Base-by-base conservation (phyloP, 2,329 filamentous ascomycete genomes). In the Talaromyces sp. region DNA sequence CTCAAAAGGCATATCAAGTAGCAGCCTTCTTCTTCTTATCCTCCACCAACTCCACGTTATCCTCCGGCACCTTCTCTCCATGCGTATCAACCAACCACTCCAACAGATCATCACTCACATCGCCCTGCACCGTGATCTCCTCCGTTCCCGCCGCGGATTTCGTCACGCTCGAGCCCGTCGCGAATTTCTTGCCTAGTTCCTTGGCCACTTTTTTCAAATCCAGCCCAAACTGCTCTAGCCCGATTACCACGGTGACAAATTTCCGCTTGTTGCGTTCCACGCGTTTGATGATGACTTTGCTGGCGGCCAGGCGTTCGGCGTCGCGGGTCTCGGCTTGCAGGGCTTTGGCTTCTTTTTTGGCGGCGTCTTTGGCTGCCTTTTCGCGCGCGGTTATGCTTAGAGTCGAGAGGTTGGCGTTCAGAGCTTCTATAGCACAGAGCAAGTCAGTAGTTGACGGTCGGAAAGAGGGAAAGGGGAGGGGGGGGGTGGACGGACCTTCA, bases 231-330 rank as follows among this genome's bases (percentile, higher is more conserved):
- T 89, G 87, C 76, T 99, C 95, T 21, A 99, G 82, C 0, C 95
- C 95, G 6, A 86, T 86, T n/a, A 99, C 88, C 16, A 93, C 89
- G 0, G 95, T 99, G 61, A 99, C 93, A 75, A 88, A 96, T 81
- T 99, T 99, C 73, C 95, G 87, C 84, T 99, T 99, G 79, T 96
- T 98, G 66, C 95, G 88, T 83, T 98, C 95, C 70, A 99, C 95
- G 28, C 95, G 91, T 84, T 97, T 97, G 80, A 99, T 96, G 63
- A 86, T 88, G 60, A 99, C 81, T 72, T 92, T 89, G 67, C 89
- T 91, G 65, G 89, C 86, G 40, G 92, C 91, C 69, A 93, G 89
- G 73, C 89, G 88, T 74, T 93, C 91, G 25, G 88, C 88, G 67
- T 93, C 88, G 74, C 92, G 92, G 66, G 88, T 86, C 78, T 96